Percentiles rank a stretch among this genome's conserved stretches.
phyloP scores from a whole-genome alignment of 2,329 filamentous ascomycete species.

The Trichoderma endophyticum region DNA sequence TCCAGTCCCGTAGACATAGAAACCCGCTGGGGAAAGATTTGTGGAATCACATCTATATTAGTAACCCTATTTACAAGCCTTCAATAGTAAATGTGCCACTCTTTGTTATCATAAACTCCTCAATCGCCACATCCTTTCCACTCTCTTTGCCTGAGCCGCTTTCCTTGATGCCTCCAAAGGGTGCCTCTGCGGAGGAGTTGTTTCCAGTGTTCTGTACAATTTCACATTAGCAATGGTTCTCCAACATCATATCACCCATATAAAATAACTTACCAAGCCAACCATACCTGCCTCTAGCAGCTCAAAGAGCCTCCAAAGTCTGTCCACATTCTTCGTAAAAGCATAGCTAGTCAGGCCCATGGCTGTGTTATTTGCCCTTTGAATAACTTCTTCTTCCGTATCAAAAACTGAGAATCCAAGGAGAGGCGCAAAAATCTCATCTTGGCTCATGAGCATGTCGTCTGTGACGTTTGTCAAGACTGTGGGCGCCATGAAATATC shows the following conservation, averaged over 20 bases:
- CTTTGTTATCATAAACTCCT: slow-evolving; percentile 47
- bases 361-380: slow-evolving; percentile 61
- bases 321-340: slow-evolving; percentile 50
- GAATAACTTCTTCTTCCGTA: slow-evolving; percentile 66
- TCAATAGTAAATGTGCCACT: slow-evolving; percentile 43
- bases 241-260: not conserved
- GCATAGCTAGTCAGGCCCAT: slow-evolving; percentile 72
- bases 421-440: slow-evolving; percentile 72
- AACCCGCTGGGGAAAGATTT: not conserved
- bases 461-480: slow-evolving; percentile 64
- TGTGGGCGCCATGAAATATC: slow-evolving; percentile 67
- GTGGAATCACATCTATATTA: not conserved
- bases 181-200: slow-evolving; percentile 41
- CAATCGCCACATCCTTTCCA: slow-evolving; percentile 46
- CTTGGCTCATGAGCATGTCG: slow-evolving; percentile 63
- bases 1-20: not conserved
- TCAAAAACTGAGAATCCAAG: slow-evolving; percentile 67
- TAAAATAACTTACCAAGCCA: slow-evolving; percentile 31
- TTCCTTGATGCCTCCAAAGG: slow-evolving; percentile 49
- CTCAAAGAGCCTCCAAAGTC: slow-evolving; percentile 43
- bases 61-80: slow-evolving; percentile 4
- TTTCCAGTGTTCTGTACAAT: slow-evolving; percentile 38
- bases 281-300: slow-evolving; percentile 46
- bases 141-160: slow-evolving; percentile 47
- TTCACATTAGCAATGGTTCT: not conserved